Base-by-base conservation (phyloP, 2,329 filamentous ascomycete species). In the Trichoderma oligosporum region DNA sequence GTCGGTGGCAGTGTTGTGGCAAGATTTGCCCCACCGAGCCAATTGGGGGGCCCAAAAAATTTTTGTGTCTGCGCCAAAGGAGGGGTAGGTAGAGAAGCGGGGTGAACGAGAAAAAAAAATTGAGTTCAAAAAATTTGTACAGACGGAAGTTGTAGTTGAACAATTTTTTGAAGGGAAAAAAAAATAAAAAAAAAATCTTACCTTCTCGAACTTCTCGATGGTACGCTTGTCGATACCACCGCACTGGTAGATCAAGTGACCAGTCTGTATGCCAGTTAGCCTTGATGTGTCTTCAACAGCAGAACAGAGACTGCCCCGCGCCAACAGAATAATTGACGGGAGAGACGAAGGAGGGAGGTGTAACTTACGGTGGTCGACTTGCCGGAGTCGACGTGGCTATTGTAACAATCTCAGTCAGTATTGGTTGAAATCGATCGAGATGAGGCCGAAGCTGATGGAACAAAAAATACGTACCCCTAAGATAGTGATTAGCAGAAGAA, bases 191-290 rank as follows among this genome's bases (percentile, higher is more conserved):
- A 56, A 35, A 64, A 55, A 54, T 60, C 85, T 45, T 46, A 95
- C 91, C 91, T 99, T 99, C 92, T 99, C 94, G 87, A 99, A 99
- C 89, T 99, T 99, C 89, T 99, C 94, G 78, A 99, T 99, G 80
- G 93, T 97, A 91, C 94, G 93, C 86, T 93, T 91, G 90, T 99
- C 94, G 76, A 97, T 99, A 91, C 94, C 94, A 88, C 94, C 94
- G 85, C 94, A 97, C 89, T 99, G 93, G 91, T 97, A 97, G 89
- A 99, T 97, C 87, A 99, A 87, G 84, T 93, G 87, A 79, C 87
- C 85, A 71, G 79, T 88, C 77, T 78, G 69, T 71, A 20, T 62
- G 69, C 61, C 69, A 18, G 61, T 71, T 58, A 66, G 66, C 60
- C n/a, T 63, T 58, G 2, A 0, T 22, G 56, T 36, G 25, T 33